Conservation (phyloP, 2,329 filamentous ascomycete species). For the Pseudocercospora fuligena region DNA sequence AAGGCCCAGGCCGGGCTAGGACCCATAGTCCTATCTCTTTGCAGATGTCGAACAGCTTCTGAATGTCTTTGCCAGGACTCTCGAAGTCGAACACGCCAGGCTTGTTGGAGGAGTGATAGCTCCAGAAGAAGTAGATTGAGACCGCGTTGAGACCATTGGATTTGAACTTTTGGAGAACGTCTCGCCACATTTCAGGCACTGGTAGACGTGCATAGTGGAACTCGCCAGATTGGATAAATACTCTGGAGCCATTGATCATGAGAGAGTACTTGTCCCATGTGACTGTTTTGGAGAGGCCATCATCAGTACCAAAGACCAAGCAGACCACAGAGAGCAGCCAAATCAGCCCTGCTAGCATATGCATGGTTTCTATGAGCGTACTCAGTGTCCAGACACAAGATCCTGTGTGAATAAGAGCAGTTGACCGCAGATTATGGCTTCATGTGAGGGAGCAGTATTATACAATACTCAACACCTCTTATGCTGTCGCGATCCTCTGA, state of each 20-base stretch:
- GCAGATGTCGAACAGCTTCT: conserved; percentile 58
- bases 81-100: conserved; percentile 51
- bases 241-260: conserved; percentile 55
- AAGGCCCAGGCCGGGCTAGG: conserved; percentile 62
- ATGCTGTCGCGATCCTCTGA: too few relatives aligned
- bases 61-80: conserved; percentile 60
- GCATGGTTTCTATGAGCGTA: too few relatives aligned
- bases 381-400: too few relatives aligned
- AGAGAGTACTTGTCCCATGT: conserved; percentile 62
- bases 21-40: conserved; percentile 61
- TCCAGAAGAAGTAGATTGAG: conserved; percentile 38
- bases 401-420: too few relatives aligned
- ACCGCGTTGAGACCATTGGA: conserved; percentile 29
- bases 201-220: conserved; percentile 60
- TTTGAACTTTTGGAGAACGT: conserved; percentile 59
- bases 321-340: not conserved
- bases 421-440: too few relatives aligned
- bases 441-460: too few relatives aligned
- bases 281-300: conserved; percentile 51
- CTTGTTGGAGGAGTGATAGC: conserved; percentile 34
- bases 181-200: conserved; percentile 56
- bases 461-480: too few relatives aligned
- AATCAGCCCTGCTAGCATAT: too few relatives aligned
- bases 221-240: conserved; percentile 60
- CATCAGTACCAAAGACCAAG: conserved; percentile 24